These are phyloP conservation scores for Tinospora cordifolia DNA, from an alignment of 164 flowering plant genomes.

Conservation along the genomic window DNA sequence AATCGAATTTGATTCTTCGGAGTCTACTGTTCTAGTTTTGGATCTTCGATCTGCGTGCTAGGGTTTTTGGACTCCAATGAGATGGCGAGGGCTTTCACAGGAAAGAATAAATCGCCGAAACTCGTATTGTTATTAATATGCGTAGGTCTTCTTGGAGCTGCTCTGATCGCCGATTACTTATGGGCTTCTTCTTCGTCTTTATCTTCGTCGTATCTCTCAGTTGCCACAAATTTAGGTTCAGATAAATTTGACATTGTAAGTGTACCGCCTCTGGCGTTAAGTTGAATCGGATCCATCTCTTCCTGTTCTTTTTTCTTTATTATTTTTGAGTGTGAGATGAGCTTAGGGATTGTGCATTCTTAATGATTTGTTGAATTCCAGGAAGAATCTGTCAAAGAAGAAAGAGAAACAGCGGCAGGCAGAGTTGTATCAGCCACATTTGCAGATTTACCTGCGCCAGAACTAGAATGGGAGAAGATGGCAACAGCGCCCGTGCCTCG, in stretches of 20 bases:
- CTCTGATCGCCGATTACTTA: constrained; percentile 30
- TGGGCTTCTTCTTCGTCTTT: constrained; percentile 52
- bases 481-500: constrained; percentile 77
- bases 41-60: neutral
- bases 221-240: constrained; percentile 19
- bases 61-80: constrained; percentile 10
- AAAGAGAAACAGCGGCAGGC: neutral
- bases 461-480: constrained; percentile 78
- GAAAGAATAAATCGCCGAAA: constrained; percentile 21
- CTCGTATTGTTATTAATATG: constrained; percentile 16
- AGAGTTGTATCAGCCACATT: constrained; percentile 54
- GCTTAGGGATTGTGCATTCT: neutral
- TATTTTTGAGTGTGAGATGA: neutral
- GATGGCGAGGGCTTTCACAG: constrained; percentile 20
- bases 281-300: constrained; percentile 9
- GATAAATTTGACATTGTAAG: constrained; percentile 6
- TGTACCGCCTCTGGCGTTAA: constrained; percentile 10
- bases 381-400: constrained; percentile 7
- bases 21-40: neutral
- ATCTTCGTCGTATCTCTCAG: constrained; percentile 16
- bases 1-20: neutral
- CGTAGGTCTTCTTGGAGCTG: constrained; percentile 33
- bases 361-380: constrained; percentile 15
- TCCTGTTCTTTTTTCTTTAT: neutral
- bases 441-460: constrained; percentile 76